Evolutionary conservation across 2,329 filamentous ascomycete genomes (phyloP).

Genomic region (Aureobasidium leucospermi): DNA sequence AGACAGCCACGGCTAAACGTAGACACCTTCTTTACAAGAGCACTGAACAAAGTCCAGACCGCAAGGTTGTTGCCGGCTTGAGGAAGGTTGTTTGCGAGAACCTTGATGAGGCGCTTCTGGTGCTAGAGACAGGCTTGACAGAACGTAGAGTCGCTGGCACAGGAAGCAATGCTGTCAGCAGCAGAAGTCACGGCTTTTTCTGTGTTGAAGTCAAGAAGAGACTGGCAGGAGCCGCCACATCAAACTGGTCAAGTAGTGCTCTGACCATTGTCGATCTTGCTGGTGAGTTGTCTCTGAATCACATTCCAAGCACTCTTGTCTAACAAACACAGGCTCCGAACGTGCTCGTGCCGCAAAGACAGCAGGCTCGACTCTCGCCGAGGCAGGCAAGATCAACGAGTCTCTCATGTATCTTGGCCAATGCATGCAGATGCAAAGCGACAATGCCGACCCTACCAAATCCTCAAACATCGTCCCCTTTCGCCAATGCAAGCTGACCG

Average conservation of each 20-base stretch:
- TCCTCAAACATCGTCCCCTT: conserved; percentile 62
- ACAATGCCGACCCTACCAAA: conserved; percentile 50
- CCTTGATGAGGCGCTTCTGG: conserved; percentile 76
- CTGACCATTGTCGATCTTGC: conserved; percentile 88
- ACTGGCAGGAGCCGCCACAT: conserved; percentile 41
- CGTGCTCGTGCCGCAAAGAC: conserved; percentile 90
- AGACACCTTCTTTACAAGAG: conserved; percentile 84
- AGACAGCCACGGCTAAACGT: conserved; percentile 46
- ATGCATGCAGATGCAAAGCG: conserved; percentile 90
- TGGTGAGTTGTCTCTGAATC: conserved; percentile 41
- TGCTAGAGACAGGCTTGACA: conserved; percentile 81
- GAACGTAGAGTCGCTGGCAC: conserved; percentile 86
- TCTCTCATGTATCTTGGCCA: conserved; percentile 97
- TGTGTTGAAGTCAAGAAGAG: conserved; percentile 91
- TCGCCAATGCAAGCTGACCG: conserved; percentile 50
- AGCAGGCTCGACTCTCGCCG: conserved; percentile 80
- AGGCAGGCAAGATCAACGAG: conserved; percentile 97
- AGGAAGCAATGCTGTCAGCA: conserved; percentile 86
- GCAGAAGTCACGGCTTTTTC: conserved; percentile 92
- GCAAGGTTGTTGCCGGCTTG: conserved; percentile 90
- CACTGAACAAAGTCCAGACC: conserved; percentile 77
- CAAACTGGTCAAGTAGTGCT: conserved; percentile 66
- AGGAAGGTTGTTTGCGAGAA: conserved; percentile 81
- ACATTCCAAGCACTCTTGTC: neutral
- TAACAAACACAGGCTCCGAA: conserved; percentile 57